These are phyloP conservation scores for Populus alba DNA, from an alignment of 345 rosid genomes.

Conservation along the genomic window DNA sequence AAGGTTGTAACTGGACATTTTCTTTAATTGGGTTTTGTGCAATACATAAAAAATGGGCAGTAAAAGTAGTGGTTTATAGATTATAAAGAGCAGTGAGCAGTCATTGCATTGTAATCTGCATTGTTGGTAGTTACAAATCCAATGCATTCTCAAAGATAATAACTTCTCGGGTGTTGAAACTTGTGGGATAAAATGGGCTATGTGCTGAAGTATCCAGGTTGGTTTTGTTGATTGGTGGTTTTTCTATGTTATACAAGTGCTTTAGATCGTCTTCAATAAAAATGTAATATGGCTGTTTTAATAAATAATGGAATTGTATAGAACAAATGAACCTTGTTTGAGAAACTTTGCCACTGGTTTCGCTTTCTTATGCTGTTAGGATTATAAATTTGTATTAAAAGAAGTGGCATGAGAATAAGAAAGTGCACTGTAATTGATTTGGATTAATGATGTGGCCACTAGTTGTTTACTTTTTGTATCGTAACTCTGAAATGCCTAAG, in stretches of 20 bases:
- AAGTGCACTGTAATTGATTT: background rate
- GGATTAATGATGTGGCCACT: background rate
- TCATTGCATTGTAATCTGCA: background rate
- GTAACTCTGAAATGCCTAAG: background rate
- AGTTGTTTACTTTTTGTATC: background rate
- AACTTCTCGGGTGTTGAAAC: background rate
- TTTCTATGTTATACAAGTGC: background rate
- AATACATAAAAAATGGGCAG: background rate
- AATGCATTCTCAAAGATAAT: background rate
- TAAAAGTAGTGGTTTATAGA: background rate
- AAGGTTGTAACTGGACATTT: too few species aligned
- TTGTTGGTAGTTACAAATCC: background rate
- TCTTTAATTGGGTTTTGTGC: background rate
- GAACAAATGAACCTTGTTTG: background rate
- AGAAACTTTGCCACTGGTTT: background rate
- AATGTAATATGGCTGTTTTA: background rate
- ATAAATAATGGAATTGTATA: background rate
- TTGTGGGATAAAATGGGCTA: background rate
- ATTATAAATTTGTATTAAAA: background rate
- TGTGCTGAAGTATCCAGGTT: background rate
- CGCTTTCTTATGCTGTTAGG: background rate
- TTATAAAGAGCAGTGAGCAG: background rate
- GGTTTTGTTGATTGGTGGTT: background rate
- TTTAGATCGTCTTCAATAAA: background rate
- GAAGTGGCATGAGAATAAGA: background rate